These are phyloP conservation scores for Cladosporium sp. DNA, from an alignment of 2,329 filamentous ascomycete species.

Conservation along the genomic window DNA sequence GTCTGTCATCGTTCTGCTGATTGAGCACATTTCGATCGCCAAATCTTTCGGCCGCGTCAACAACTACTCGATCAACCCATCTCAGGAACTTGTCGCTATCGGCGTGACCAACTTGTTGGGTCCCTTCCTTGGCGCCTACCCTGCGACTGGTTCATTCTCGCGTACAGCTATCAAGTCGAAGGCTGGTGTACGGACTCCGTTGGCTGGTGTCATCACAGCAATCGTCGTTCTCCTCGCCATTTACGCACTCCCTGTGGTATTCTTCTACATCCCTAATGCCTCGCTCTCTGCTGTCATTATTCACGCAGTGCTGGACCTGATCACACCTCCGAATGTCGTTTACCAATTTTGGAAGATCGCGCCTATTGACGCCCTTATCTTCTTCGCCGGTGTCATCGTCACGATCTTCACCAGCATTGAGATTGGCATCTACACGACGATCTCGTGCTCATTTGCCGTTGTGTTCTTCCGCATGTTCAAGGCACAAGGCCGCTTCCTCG, in stretches of 20 bases:
- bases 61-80: conserved; percentile 93
- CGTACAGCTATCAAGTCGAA: conserved; percentile 97
- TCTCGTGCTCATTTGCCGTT: conserved; percentile 70
- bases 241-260: conserved; percentile 81
- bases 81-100: conserved; percentile 93
- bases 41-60: conserved; percentile 96
- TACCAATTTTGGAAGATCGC: conserved; percentile 96
- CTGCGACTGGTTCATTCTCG: conserved; percentile 92
- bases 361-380: conserved; percentile 84
- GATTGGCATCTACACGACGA: conserved; percentile 85
- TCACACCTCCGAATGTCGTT: conserved; percentile 84
- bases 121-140: conserved; percentile 87
- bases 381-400: conserved; percentile 87
- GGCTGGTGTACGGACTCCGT: conserved; percentile 86
- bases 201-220: conserved; percentile 85
- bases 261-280: conserved; percentile 87
- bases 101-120: conserved; percentile 86
- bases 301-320: conserved; percentile 88
- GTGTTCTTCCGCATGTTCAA: conserved; percentile 81
- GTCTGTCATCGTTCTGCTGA: conserved; percentile 87
- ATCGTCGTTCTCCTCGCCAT: conserved; percentile 82
- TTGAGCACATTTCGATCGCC: conserved; percentile 95
- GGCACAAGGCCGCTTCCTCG: conserved; percentile 78
- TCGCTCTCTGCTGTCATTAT: conserved; percentile 86
- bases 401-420: conserved; percentile 88